Percentiles rank a stretch among this genome's conserved stretches.
These are phyloP conservation scores for Mycena sp. DNA, from an alignment of 1,284 basidiomycete genomes.

Conservation along the genomic window DNA sequence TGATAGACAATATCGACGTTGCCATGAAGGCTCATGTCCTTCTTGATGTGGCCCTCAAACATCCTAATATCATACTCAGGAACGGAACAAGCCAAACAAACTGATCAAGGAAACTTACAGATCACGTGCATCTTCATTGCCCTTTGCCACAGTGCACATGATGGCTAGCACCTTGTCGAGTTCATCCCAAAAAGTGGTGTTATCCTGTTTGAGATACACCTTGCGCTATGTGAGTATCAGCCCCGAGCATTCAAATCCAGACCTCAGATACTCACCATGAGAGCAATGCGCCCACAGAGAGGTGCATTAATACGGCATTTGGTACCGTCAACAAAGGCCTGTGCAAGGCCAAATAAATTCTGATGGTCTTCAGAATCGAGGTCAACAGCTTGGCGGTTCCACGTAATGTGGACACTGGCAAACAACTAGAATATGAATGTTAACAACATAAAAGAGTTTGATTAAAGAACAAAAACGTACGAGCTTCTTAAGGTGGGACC, in stretches of 20 bases:
- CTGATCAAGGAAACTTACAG: no score
- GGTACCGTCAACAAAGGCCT: slow-evolving; percentile 1
- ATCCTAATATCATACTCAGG: no score
- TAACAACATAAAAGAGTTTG: no score
- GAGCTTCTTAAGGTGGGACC: no score
- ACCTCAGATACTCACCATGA: no score
- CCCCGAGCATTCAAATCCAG: no score
- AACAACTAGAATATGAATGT: not conserved
- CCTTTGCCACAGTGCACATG: not conserved
- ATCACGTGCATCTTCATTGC: not conserved
- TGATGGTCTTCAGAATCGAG: not conserved
- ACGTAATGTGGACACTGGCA: not conserved
- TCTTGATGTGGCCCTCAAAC: no score
- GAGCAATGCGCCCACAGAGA: no score
- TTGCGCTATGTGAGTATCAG: not conserved
- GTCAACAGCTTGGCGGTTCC: not conserved
- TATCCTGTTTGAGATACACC: not conserved
- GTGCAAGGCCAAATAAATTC: not conserved
- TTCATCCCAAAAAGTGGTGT: not conserved
- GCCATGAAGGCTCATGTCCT: no score
- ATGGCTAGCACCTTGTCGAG: not conserved
- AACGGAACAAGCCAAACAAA: no score
- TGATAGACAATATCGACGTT: no score
- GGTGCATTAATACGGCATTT: not conserved
- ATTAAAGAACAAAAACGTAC: no score